Evolutionary conservation across 2,329 filamentous ascomycete genomes (phyloP).

Genomic region (Incumbomyces lentus): DNA sequence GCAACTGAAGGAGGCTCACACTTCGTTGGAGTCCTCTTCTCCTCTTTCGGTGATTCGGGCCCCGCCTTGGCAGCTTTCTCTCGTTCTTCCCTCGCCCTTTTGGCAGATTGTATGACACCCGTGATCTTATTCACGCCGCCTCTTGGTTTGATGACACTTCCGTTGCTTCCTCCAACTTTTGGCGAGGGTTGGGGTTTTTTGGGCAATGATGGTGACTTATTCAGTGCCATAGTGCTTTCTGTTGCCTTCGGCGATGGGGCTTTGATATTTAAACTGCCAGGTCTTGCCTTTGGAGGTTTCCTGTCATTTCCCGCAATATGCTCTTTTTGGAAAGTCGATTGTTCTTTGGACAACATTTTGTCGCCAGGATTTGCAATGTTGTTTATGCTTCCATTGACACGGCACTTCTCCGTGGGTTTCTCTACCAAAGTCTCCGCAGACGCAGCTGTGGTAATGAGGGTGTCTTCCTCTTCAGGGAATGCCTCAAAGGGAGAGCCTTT

Average conservation of each 20-base stretch:
- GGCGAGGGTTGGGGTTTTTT: constrained; percentile 11
- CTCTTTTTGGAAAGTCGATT: not conserved
- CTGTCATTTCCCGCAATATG: not conserved
- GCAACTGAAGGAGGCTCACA: constrained; percentile 21
- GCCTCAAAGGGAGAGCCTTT: constrained; percentile 25
- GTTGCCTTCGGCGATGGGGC: constrained; percentile 7
- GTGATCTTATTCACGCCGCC: constrained; percentile 22
- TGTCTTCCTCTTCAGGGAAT: constrained; percentile 9
- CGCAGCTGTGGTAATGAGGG: not conserved
- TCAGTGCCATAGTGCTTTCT: constrained; percentile 7
- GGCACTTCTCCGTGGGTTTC: constrained; percentile 13
- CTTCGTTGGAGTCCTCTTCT: constrained; percentile 26
- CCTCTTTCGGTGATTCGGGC: constrained; percentile 17
- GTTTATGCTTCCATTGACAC: constrained; percentile 5
- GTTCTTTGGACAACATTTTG: not conserved
- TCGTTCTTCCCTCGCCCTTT: constrained; percentile 21
- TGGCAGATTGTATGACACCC: constrained; percentile 23
- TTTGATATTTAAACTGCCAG: not conserved
- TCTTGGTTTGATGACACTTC: constrained; percentile 7
- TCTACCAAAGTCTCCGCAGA: constrained; percentile 7
- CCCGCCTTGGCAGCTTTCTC: not conserved
- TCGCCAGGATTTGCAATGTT: not conserved
- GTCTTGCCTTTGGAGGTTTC: not conserved
- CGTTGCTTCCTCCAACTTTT: constrained; percentile 9
- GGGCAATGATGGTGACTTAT: constrained; percentile 10